Evolutionary conservation across 768 basidiomycete genomes (phyloP).

Genomic region (Suillus brevipes): DNA sequence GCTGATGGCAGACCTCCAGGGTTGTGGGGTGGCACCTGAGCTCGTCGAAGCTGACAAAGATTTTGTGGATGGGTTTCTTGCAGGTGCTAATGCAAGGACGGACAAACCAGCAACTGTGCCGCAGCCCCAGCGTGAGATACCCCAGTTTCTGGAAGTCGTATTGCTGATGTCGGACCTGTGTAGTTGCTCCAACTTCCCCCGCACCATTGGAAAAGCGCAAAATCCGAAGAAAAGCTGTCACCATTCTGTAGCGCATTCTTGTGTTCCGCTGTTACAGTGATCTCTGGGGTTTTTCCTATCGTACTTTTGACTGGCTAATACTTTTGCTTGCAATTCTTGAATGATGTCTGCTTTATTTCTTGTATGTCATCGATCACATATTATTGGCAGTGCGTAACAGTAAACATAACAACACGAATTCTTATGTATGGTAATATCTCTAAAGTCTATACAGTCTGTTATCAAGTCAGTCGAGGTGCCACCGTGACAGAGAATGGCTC

Average conservation of each 20-base stretch:
- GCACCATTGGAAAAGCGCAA: constrained; percentile 26
- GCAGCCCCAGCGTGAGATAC: constrained; percentile 9
- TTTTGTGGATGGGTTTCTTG: constrained; percentile 36
- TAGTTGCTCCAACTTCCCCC: background rate
- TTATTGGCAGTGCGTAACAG: constrained; percentile 4
- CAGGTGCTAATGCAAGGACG: constrained; percentile 11
- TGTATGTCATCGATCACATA: background rate
- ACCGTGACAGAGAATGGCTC: constrained; percentile 21
- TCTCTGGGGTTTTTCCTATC: constrained; percentile 1
- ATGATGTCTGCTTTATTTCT: constrained; percentile 5
- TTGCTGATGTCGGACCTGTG: background rate
- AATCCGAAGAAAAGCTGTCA: constrained; percentile 30
- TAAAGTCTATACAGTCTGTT: constrained; percentile 13
- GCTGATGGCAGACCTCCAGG: constrained; percentile 43
- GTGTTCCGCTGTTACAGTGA: background rate
- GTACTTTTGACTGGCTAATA: constrained; percentile 6
- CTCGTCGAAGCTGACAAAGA: constrained; percentile 32
- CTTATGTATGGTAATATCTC: constrained; percentile 4
- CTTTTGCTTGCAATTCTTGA: background rate
- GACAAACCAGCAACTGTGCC: background rate
- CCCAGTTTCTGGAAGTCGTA: background rate
- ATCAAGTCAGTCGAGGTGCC: constrained; percentile 11
- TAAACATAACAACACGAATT: constrained; percentile 10
- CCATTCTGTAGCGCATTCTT: constrained; percentile 22
- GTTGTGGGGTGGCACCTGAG: constrained; percentile 36